Evolutionary conservation across 768 basidiomycete species (phyloP), one percentile per base, ranked within the genome.

Genomic region (Hygrocybe coccinea): DNA sequence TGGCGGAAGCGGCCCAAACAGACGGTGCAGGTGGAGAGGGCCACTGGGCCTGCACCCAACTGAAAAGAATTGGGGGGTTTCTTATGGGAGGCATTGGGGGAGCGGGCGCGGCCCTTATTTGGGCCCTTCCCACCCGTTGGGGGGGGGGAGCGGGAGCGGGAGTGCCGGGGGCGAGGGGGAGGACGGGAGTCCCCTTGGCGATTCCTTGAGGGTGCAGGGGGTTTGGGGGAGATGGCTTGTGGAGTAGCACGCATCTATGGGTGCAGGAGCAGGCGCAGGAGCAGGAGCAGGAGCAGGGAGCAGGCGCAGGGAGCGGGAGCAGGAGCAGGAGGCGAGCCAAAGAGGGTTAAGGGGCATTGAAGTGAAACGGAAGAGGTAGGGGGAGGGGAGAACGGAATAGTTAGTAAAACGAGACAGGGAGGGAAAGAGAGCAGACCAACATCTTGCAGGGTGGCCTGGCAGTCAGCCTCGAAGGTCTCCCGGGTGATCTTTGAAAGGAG

Each of bases 1-100:
- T 75, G 71, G 0, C 33, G 54, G 48, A 63, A 61, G 3, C 63
- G 38, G 2, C 74, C 69, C 11, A 77, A 65, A 58, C 73, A 76
- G 1, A 74, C 35, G 36, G 69, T 56, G 55, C 73, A 76, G 44
- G 62, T 64, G 8, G 64, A 61, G 9, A 53, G 56, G 50, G 17
- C 38, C 33, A 10, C 8, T 15, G 12, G 9, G 38, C 36, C 38
- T 52, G 36, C 33, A 29, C 50, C 37, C 9, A n/a, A 38, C 11
- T n/a, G 54, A 51, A 49, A 56, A 57, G 38, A n/a, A 15, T 52
- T 12, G 36, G 49, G n/a, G 12, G 14, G 46, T 22, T 47, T 33
- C 4, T 36, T 37, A 29, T 17, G 33, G 34, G 45, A 21, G 45
- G 21, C n/a, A 11, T 12, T 19, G 45, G 45, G 45, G 17, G 45